Evolutionary conservation across 805 yeast genomes (phyloP).

Genomic region (Cyberlindnera euphorbiae): DNA sequence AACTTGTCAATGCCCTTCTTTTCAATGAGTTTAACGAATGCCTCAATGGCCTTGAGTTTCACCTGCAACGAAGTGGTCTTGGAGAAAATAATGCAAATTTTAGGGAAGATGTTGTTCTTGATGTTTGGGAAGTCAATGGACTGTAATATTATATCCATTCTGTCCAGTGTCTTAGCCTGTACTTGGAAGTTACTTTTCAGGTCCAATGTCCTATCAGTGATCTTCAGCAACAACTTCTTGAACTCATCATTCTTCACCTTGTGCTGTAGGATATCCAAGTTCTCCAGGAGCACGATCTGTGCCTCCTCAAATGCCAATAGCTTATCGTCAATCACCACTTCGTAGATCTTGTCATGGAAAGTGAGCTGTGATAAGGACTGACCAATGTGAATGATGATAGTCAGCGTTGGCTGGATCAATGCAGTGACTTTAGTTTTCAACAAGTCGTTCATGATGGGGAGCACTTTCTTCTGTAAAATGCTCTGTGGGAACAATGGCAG

Average conservation of each 20-base stretch:
- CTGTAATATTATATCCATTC: conserved; percentile 37
- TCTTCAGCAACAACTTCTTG: conserved; percentile 40
- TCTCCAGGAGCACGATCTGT: conserved; percentile 42
- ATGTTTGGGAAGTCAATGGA: conserved; percentile 63
- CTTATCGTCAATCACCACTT: conserved; percentile 25
- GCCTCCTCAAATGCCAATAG: conserved; percentile 35
- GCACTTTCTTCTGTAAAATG: conserved; percentile 48
- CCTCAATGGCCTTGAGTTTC: conserved; percentile 59
- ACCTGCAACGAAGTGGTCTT: conserved; percentile 81
- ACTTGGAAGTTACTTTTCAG: conserved; percentile 31
- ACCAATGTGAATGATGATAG: conserved; percentile 60
- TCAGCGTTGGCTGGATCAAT: conserved; percentile 43
- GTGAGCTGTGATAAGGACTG: conserved; percentile 66
- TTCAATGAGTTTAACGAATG: conserved; percentile 54
- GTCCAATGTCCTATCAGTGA: conserved; percentile 33
- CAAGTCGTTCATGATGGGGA: conserved; percentile 60
- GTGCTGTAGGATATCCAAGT: conserved; percentile 41
- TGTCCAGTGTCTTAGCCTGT: conserved; percentile 50
- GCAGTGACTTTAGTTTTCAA: conserved; percentile 37
- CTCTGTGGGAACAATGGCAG: conserved; percentile 52
- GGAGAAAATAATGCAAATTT: conserved; percentile 65
- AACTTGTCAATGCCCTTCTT: conserved; percentile 63
- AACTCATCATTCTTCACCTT: conserved; percentile 45
- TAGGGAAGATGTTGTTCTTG: conserved; percentile 72
- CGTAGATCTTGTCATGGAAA: conserved; percentile 50